These are phyloP conservation scores for Quercus glauca DNA, from an alignment of 306 rosid genomes.

Conservation along the genomic window DNA sequence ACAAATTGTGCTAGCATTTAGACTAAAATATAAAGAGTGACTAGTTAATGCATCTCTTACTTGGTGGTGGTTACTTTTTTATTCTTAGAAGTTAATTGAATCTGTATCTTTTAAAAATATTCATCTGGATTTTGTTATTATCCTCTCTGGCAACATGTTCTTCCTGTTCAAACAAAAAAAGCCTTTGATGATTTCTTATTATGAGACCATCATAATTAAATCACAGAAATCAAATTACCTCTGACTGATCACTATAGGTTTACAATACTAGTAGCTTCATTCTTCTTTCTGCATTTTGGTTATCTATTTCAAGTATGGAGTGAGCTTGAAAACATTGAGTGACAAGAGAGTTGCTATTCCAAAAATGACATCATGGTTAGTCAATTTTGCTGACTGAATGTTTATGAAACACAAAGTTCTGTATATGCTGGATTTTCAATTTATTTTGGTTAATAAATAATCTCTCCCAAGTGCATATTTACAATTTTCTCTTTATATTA, in stretches of 20 bases:
- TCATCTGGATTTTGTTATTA: not conserved
- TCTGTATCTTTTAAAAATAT: not conserved
- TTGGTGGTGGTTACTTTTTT: not conserved
- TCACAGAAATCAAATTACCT: too few relatives aligned
- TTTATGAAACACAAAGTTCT: not conserved
- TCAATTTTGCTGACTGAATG: not conserved
- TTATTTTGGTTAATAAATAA: not conserved
- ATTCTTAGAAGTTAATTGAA: not conserved
- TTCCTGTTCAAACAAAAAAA: not conserved
- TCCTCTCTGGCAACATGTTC: not conserved
- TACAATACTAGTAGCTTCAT: not conserved
- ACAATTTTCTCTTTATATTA: not conserved
- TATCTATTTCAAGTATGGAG: not conserved
- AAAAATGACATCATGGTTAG: not conserved
- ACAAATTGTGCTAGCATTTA: not conserved
- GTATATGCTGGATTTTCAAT: slow-evolving; percentile 10
- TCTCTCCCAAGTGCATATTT: not conserved
- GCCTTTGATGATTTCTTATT: not conserved
- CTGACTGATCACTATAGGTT: too few relatives aligned
- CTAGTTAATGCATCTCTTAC: not conserved
- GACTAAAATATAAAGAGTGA: not conserved
- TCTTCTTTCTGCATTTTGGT: not conserved
- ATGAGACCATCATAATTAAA: too few relatives aligned
- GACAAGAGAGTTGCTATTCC: not conserved
- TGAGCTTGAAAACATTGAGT: not conserved